Conservation (phyloP, 2,329 filamentous ascomycete genomes). For the Penicillium sp. region DNA sequence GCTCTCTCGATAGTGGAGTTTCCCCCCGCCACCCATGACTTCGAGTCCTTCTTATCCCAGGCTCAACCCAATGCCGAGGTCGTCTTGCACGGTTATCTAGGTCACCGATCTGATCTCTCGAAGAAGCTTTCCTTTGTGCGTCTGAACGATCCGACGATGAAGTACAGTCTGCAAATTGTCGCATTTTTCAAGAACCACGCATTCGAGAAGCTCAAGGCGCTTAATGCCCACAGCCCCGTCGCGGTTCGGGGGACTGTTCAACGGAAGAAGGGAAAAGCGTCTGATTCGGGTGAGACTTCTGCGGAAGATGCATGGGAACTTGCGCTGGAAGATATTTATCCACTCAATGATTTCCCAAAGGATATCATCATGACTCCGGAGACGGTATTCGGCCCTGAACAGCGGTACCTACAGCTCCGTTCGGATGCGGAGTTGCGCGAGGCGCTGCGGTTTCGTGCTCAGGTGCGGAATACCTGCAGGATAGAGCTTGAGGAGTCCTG, state of each 20-base stretch:
- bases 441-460: constrained; percentile 64
- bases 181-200: constrained; percentile 38
- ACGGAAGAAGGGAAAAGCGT: constrained; percentile 33
- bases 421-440: constrained; percentile 62
- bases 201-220: constrained; percentile 39
- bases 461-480: constrained; percentile 51
- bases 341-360: constrained; percentile 66
- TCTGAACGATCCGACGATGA: constrained; percentile 43
- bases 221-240: constrained; percentile 51
- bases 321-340: constrained; percentile 55
- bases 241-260: constrained; percentile 48
- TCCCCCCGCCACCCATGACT: constrained; percentile 41
- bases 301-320: constrained; percentile 51
- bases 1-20: constrained; percentile 41
- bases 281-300: constrained; percentile 22
- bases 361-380: constrained; percentile 71
- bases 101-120: constrained; percentile 60
- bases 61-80: constrained; percentile 40
- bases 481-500: constrained; percentile 49
- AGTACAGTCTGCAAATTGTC: constrained; percentile 47
- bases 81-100: constrained; percentile 65
- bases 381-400: constrained; percentile 65
- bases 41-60: constrained; percentile 31
- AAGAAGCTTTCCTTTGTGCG: constrained; percentile 67
- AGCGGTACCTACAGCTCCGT: constrained; percentile 78